Percentiles rank a stretch among this genome's conserved stretches.
Evolutionary conservation across 2,329 filamentous ascomycete genomes (phyloP).

Genomic region (Verticillium tricorpus): DNA sequence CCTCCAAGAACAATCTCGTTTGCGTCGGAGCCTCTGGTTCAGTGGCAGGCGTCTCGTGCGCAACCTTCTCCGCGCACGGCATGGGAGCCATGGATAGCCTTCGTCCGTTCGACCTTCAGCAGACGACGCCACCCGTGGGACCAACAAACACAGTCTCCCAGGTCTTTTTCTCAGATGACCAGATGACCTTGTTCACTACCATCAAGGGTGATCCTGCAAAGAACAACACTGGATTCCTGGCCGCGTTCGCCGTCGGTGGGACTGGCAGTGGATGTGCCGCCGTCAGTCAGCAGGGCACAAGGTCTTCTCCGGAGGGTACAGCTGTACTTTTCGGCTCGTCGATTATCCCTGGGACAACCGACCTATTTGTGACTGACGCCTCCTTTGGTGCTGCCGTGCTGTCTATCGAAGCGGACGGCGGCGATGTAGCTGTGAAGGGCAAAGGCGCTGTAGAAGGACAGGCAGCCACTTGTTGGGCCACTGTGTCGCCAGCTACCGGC

Average conservation of each 20-base stretch:
- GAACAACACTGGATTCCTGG: conserved; percentile 54
- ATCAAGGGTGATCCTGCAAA: conserved; percentile 55
- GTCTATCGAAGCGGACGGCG: conserved; percentile 27
- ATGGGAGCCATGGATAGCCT: conserved; percentile 39
- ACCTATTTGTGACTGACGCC: conserved; percentile 53
- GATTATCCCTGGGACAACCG: conserved; percentile 34
- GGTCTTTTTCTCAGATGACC: conserved; percentile 53
- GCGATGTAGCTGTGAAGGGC: conserved; percentile 27
- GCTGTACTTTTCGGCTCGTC: conserved; percentile 52
- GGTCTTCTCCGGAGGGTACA: conserved; percentile 47
- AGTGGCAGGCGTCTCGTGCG: conserved; percentile 40
- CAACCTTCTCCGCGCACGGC: conserved; percentile 29
- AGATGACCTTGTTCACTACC: conserved; percentile 45
- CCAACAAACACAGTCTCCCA: conserved; percentile 57
- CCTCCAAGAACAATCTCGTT: conserved; percentile 32
- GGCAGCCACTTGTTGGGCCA: conserved; percentile 53
- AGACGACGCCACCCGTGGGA: conserved; percentile 54
- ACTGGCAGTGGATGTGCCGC: not conserved
- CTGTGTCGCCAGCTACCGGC: conserved; percentile 40
- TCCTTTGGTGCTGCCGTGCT: conserved; percentile 52
- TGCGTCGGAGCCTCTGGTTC: conserved; percentile 43
- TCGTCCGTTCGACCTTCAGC: conserved; percentile 43
- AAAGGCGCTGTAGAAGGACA: conserved; percentile 43
- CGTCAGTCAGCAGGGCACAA: conserved; percentile 20
- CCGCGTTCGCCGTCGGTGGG: conserved; percentile 39